Evolutionary conservation across 495 filamentous ascomycete species (phyloP).

Genomic region (Bacidia gigantensis): DNA sequence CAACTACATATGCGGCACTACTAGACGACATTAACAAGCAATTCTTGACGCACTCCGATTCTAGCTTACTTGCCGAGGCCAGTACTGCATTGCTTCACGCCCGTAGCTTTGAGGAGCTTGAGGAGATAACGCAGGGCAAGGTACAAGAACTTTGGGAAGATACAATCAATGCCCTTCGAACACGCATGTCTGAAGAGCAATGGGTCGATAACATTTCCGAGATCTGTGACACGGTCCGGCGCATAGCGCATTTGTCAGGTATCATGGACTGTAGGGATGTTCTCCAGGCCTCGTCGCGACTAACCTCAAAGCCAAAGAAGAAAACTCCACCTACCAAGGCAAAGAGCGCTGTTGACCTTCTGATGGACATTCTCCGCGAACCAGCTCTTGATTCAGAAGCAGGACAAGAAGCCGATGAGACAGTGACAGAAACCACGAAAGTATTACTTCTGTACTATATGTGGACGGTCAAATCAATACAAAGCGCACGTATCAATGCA

Average conservation of each 20-base stretch:
- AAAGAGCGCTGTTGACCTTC: slow-evolving; percentile 31
- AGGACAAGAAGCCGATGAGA: slow-evolving; percentile 60
- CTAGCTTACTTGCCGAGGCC: slow-evolving; percentile 73
- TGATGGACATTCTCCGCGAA: slow-evolving; percentile 54
- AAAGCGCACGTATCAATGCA: slow-evolving; percentile 27
- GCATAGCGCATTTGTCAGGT: slow-evolving; percentile 69
- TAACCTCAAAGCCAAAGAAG: slow-evolving; percentile 32
- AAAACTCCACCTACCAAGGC: slow-evolving; percentile 38
- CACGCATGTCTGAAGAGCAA: slow-evolving; percentile 51
- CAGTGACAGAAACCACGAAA: slow-evolving; percentile 58
- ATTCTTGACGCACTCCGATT: slow-evolving; percentile 79
- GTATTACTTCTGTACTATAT: slow-evolving; percentile 78
- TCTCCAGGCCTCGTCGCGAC: slow-evolving; percentile 44
- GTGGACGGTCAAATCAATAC: slow-evolving; percentile 62
- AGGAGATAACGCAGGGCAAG: slow-evolving; percentile 69
- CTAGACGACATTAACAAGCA: slow-evolving; percentile 89
- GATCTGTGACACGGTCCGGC: slow-evolving; percentile 64
- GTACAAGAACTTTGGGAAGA: slow-evolving; percentile 76
- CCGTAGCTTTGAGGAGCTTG: slow-evolving; percentile 68
- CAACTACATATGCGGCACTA: slow-evolving; percentile 63
- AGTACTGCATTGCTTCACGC: slow-evolving; percentile 73
- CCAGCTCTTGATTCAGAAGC: slow-evolving; percentile 44
- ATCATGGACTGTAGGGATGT: slow-evolving; percentile 62
- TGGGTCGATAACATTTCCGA: slow-evolving; percentile 46
- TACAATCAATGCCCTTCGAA: slow-evolving; percentile 51